Evolutionary conservation across 2,329 filamentous ascomycete species (phyloP).

Genomic region (Fusarium chuoi): DNA sequence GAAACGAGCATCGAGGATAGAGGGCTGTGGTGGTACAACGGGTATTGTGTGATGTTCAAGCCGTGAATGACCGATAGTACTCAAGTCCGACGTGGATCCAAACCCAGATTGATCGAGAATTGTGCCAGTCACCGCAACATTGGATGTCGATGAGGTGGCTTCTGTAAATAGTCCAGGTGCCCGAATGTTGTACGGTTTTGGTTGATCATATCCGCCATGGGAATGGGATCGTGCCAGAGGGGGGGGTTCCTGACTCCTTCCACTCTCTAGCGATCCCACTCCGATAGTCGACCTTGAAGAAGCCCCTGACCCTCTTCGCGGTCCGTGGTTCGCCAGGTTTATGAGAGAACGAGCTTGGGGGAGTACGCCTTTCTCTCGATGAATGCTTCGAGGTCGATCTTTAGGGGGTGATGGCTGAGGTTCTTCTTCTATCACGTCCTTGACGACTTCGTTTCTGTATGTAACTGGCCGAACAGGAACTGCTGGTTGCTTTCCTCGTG

Average conservation of each 20-base stretch:
- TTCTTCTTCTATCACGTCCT: conserved; percentile 16
- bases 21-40: conserved; percentile 36
- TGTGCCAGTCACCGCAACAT: conserved; percentile 55
- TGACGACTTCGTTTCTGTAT: conserved; percentile 21
- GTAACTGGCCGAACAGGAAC: conserved; percentile 28
- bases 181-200: conserved; percentile 23
- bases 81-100: conserved; percentile 46
- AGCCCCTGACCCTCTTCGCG: conserved; percentile 34
- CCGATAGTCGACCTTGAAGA: conserved; percentile 39
- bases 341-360: conserved; percentile 41
- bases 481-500: conserved; percentile 60
- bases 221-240: conserved; percentile 49
- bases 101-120: conserved; percentile 55
- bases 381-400: conserved; percentile 18
- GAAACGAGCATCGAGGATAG: conserved; percentile 53
- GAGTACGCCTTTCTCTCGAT: conserved; percentile 26
- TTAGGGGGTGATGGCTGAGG: conserved; percentile 1
- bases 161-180: conserved; percentile 48
- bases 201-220: conserved; percentile 44
- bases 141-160: conserved; percentile 54
- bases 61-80: conserved; percentile 27
- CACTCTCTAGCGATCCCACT: conserved; percentile 38
- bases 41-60: conserved; percentile 41
- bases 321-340: conserved; percentile 35
- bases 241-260: conserved; percentile 31